Base-by-base conservation (phyloP, 1,284 basidiomycete genomes). In the Microbotryomycetes sp. region DNA sequence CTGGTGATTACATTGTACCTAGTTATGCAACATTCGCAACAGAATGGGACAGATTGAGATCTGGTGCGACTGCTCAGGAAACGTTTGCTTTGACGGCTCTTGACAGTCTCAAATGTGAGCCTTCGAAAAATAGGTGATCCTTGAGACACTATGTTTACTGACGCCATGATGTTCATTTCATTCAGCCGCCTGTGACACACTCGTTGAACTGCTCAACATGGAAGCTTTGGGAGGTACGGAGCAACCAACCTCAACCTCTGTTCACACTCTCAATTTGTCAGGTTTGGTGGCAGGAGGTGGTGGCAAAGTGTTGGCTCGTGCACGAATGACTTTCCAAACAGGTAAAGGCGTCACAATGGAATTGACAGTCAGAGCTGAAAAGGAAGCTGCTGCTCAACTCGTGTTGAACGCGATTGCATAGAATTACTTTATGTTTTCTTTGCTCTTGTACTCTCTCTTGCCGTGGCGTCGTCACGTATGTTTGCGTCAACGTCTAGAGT, bases 261-360 rank as follows among this genome's bases (percentile, higher is more conserved):
- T 98, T 58, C 96, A 99, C 78, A 97, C 93, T 46, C 82, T 99
- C 66, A 92, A 94, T 73, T 78, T 98, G 53, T 88, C 91, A 16
- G 96, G 96, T 49, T 76, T 94, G 63, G 86, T 97, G 12, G 81
- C 82, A 30, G 91, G 91, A 54, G 92, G 91, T 36, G 90, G 87
- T 36, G 92, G 92, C 12, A 96, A 94, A 79, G 89, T 97, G 31
- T 82, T 99, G 62, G 92, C 87, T 32, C 84, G 92, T 64, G 90
- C 88, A 78, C 83, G 94, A 66, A 99, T 98, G 96, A 97, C 93
- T 23, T 97, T 85, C 78, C 86, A 89, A 54, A 81, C 85, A 61
- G 90, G 87, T 7, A 82, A 88, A 67, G 96, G 96, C 16, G 96
- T 99, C n/a, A 96, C 92, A 47, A 80, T 99, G 68, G 94, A 98